These are phyloP conservation scores for Luzula sylvatica DNA, from an alignment of 176 grass and related monocot genomes.

Conservation along the genomic window DNA sequence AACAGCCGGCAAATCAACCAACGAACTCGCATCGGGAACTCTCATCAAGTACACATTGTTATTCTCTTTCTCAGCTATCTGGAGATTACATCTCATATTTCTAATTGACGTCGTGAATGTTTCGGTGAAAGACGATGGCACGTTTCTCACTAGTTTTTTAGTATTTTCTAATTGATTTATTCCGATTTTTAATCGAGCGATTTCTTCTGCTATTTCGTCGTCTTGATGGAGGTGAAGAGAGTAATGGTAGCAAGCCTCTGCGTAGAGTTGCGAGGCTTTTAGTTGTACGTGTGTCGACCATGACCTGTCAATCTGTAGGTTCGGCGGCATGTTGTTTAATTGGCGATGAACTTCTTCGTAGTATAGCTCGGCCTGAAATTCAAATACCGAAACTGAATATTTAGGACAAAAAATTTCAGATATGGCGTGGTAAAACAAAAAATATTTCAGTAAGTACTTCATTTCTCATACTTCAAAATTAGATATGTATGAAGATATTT, in stretches of 20 bases:
- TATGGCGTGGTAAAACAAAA: too few relatives aligned
- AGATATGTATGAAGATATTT: too few relatives aligned
- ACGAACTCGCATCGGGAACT: slow-evolving; percentile 61
- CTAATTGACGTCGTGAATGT: slow-evolving; percentile 64
- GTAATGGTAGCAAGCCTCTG: slow-evolving; percentile 82
- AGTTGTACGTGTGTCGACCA: slow-evolving; percentile 92
- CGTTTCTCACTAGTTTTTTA: slow-evolving; percentile 75
- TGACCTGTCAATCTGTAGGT: slow-evolving; percentile 80
- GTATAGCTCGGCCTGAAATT: slow-evolving; percentile 90
- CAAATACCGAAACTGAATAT: too few relatives aligned
- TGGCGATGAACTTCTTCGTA: slow-evolving; percentile 88
- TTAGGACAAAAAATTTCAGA: too few relatives aligned
- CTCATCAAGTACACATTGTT: slow-evolving; percentile 95
- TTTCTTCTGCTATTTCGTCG: slow-evolving; percentile 96
- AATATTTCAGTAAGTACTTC: too few relatives aligned
- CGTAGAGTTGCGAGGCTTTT: slow-evolving; percentile 92
- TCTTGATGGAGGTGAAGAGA: slow-evolving; percentile 85
- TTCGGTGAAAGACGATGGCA: slow-evolving; percentile 70
- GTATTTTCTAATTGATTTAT: slow-evolving; percentile 66
- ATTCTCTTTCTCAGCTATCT: slow-evolving; percentile 89
- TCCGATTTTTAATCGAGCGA: slow-evolving; percentile 80
- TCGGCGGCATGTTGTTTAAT: slow-evolving; percentile 50
- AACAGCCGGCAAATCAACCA: slow-evolving; percentile 55
- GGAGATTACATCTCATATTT: slow-evolving; percentile 75
- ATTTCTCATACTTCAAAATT: too few relatives aligned